phyloP scores from a whole-genome alignment of 805 yeast genomes.

The Nakazawaea ambrosiae region DNA sequence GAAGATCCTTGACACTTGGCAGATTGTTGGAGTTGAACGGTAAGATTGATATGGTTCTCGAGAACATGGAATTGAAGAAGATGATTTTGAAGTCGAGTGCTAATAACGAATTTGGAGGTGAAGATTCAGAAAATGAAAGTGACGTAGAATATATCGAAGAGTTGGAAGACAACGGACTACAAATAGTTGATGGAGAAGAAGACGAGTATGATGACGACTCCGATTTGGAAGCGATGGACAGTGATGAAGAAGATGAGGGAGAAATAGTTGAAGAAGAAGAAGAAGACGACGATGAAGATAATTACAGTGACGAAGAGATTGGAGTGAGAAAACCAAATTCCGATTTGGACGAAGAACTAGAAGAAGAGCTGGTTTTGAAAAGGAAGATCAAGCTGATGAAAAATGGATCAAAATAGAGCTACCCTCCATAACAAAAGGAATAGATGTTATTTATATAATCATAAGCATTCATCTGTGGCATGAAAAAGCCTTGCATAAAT shows the following conservation, averaged over 20 bases:
- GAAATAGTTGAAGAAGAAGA: slow-evolving; percentile 22
- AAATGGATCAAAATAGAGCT: too few relatives aligned
- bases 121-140: slow-evolving; percentile 29
- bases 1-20: slow-evolving; percentile 41
- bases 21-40: slow-evolving; percentile 46
- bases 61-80: slow-evolving; percentile 33
- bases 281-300: slow-evolving; percentile 34
- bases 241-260: slow-evolving; percentile 17
- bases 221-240: slow-evolving; percentile 15
- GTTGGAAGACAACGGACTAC: slow-evolving; percentile 41
- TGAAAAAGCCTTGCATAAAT: too few relatives aligned
- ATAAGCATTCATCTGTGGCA: too few relatives aligned
- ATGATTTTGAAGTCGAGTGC: slow-evolving; percentile 25
- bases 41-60: slow-evolving; percentile 38
- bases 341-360: slow-evolving; percentile 18
- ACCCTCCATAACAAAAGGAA: too few relatives aligned
- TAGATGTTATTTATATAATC: too few relatives aligned
- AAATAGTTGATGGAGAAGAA: slow-evolving; percentile 20
- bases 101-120: slow-evolving; percentile 22
- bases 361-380: too few relatives aligned
- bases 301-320: slow-evolving; percentile 33
- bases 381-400: too few relatives aligned
- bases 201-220: slow-evolving; percentile 15
- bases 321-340: slow-evolving; percentile 12
- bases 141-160: slow-evolving; percentile 73